Evolutionary conservation across 1,139 yeast genomes (phyloP).

Genomic region (Yamadazyma songkhlaensis): DNA sequence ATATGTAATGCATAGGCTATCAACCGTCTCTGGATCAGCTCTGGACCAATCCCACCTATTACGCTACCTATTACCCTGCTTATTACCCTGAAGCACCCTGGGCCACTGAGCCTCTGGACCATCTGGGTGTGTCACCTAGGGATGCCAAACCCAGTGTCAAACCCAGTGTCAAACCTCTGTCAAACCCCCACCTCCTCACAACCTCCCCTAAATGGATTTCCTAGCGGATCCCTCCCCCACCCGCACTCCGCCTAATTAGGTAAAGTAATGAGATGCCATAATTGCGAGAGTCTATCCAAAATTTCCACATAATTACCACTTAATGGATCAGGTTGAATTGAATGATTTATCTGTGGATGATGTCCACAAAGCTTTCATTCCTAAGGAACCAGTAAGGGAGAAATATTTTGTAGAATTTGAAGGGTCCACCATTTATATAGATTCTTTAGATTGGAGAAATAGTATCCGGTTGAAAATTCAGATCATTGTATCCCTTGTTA

Average conservation of each 20-base stretch:
- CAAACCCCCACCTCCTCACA: no score
- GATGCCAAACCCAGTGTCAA: no score
- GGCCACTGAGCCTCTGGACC: no score
- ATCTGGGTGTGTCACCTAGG: no score
- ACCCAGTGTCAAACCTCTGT: no score
- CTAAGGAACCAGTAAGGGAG: constrained; percentile 3
- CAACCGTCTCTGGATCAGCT: no score
- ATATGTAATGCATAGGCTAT: no score
- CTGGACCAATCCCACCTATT: neutral
- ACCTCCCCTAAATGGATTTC: no score
- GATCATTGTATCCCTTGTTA: constrained; percentile 32
- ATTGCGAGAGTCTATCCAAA: neutral
- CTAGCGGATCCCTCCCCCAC: no score
- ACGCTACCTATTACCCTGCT: neutral
- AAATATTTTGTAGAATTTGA: constrained; percentile 6
- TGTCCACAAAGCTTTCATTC: constrained; percentile 4
- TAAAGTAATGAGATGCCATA: no score
- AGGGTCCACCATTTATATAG: constrained; percentile 18
- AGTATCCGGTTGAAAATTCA: constrained; percentile 24
- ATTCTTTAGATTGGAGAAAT: constrained; percentile 21
- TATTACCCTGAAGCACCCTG: no score
- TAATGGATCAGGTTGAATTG: neutral
- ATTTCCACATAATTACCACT: neutral
- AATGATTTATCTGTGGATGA: neutral
- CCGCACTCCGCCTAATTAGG: no score